phyloP scores from a whole-genome alignment of 2,329 filamentous ascomycete species.

The Xylaria sp. region DNA sequence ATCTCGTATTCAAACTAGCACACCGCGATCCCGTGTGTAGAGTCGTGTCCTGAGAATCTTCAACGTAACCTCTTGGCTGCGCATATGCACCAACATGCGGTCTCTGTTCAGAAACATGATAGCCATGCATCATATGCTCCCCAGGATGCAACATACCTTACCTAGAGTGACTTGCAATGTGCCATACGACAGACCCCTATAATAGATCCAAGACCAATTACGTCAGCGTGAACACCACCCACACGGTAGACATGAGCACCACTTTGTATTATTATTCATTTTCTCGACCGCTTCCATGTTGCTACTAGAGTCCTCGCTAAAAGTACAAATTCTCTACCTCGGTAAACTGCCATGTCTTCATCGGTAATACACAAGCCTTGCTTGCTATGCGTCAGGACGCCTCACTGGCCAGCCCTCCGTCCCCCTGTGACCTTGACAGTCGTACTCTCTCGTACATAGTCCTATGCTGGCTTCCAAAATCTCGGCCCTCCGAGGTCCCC shows the following conservation, averaged over 20 bases:
- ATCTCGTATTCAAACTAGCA: constrained; percentile 9
- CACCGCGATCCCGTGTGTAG: not conserved
- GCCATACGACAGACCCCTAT: not conserved
- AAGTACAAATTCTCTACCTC: constrained; percentile 45
- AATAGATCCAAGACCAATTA: not conserved
- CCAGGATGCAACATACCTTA: not conserved
- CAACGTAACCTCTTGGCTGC: constrained; percentile 27
- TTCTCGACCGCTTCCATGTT: constrained; percentile 37
- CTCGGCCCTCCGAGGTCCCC: constrained; percentile 37
- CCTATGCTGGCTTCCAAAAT: constrained; percentile 47
- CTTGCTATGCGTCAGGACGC: constrained; percentile 38
- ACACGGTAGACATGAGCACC: constrained; percentile 17
- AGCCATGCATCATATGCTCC: constrained; percentile 1
- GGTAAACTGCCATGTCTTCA: constrained; percentile 25
- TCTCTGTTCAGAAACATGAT: constrained; percentile 1
- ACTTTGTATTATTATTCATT: constrained; percentile 40
- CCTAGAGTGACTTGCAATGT: not conserved
- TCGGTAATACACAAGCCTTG: constrained; percentile 18
- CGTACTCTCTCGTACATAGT: constrained; percentile 46
- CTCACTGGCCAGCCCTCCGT: constrained; percentile 36
- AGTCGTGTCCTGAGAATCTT: constrained; percentile 3
- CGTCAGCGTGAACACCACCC: not conserved
- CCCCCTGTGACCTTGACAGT: constrained; percentile 34
- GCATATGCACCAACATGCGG: constrained; percentile 9
- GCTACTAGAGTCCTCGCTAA: constrained; percentile 47